These are phyloP conservation scores for Colletotrichum endophyticum DNA, from an alignment of 2,329 filamentous ascomycete species.

Conservation along the genomic window DNA sequence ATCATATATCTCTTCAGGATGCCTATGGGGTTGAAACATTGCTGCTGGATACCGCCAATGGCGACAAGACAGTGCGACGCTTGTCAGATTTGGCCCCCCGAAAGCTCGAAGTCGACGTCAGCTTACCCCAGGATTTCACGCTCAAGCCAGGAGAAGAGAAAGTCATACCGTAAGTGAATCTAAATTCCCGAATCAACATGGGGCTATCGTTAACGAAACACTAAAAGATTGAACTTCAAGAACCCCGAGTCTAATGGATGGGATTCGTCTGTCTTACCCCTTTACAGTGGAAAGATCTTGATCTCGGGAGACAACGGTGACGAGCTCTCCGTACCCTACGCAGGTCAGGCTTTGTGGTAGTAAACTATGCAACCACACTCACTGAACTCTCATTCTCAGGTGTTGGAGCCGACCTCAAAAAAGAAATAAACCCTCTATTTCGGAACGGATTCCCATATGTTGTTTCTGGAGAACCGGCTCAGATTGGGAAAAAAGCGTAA, in stretches of 20 bases:
- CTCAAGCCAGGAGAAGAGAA: slow-evolving; percentile 28
- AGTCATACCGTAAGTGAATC: slow-evolving; percentile 19
- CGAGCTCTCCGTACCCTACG: slow-evolving; percentile 36
- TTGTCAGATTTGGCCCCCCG: slow-evolving; percentile 12
- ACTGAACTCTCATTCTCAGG: neutral
- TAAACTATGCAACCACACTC: neutral
- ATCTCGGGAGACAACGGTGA: slow-evolving; percentile 34
- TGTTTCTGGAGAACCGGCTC: neutral
- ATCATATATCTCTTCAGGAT: slow-evolving; percentile 30
- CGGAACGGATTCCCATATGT: neutral
- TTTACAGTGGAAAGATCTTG: slow-evolving; percentile 37
- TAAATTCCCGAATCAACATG: neutral
- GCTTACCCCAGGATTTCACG: slow-evolving; percentile 24
- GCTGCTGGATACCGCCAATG: slow-evolving; percentile 3
- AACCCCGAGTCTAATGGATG: slow-evolving; percentile 29
- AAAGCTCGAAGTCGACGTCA: slow-evolving; percentile 15
- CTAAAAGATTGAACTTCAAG: slow-evolving; percentile 27
- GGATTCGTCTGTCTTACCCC: slow-evolving; percentile 29
- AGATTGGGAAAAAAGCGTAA: neutral
- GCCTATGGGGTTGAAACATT: slow-evolving; percentile 40
- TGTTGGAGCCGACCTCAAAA: slow-evolving; percentile 24
- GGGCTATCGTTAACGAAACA: neutral
- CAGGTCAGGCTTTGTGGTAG: slow-evolving; percentile 16
- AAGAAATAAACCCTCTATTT: slow-evolving; percentile 21
- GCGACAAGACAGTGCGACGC: neutral